Conservation (phyloP, 169 alveolate species). For the Plasmodium vivax region DNA sequence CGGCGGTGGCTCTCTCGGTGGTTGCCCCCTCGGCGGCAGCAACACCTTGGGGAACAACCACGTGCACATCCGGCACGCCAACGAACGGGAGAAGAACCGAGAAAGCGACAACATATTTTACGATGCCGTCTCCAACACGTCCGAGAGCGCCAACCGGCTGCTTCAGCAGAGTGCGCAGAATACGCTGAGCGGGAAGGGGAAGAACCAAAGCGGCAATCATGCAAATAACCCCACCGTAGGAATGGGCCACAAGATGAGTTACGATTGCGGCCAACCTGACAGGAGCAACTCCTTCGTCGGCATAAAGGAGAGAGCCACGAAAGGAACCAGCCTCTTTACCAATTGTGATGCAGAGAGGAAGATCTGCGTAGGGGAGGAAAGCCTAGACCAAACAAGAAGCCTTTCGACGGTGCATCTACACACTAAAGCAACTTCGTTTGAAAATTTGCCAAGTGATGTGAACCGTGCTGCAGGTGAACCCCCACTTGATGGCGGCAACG, state of each 20-base stretch:
- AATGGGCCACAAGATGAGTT: background rate
- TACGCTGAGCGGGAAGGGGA: background rate
- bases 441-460: background rate
- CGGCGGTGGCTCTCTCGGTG: background rate
- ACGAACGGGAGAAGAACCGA: slow-evolving; percentile 11
- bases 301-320: slow-evolving; percentile 15
- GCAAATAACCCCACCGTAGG: background rate
- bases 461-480: background rate
- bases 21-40: background rate
- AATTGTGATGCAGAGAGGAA: background rate
- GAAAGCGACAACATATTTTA: slow-evolving; percentile 37
- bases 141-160: background rate
- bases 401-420: background rate
- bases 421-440: background rate
- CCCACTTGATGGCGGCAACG: background rate
- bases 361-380: background rate
- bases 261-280: background rate
- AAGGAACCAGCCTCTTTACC: slow-evolving; percentile 18
- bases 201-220: background rate
- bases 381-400: background rate
- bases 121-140: slow-evolving; percentile 41
- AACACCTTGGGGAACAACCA: background rate
- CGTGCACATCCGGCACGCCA: background rate
- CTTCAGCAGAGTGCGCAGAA: slow-evolving; percentile 1
- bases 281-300: background rate